Conservation (phyloP, 2,329 filamentous ascomycete genomes). For the Coniochaeta sp. region DNA sequence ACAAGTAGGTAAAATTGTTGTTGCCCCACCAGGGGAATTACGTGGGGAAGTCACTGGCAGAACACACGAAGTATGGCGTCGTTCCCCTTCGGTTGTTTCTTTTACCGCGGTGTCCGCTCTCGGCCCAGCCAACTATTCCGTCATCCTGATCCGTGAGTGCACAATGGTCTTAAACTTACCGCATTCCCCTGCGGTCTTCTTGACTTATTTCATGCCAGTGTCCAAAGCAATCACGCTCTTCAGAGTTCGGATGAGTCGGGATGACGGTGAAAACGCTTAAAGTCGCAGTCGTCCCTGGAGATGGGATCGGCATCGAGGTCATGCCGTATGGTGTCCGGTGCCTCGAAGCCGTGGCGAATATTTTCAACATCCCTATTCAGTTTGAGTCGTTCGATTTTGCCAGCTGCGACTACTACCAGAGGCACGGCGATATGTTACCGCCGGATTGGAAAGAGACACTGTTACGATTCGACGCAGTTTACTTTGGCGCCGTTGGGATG, state of each 20-base stretch:
- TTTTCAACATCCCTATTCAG: constrained; percentile 44
- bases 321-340: constrained; percentile 55
- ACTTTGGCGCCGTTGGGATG: constrained; percentile 60
- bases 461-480: constrained; percentile 54
- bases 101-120: neutral
- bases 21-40: too few species aligned
- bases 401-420: constrained; percentile 51
- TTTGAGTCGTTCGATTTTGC: constrained; percentile 60
- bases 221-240: too few species aligned
- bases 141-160: neutral
- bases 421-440: constrained; percentile 34
- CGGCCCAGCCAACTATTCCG: neutral
- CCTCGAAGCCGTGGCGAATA: constrained; percentile 40
- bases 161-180: neutral
- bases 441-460: constrained; percentile 42
- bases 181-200: neutral
- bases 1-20: too few species aligned
- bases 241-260: too few species aligned
- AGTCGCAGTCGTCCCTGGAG: constrained; percentile 60
- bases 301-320: constrained; percentile 64
- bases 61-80: too few species aligned
- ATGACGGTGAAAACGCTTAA: constrained; percentile 3
- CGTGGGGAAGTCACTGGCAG: neutral
- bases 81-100: neutral
- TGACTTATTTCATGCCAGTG: too few species aligned